These are phyloP conservation scores for Aspergillus sp. DNA, from an alignment of 2,329 filamentous ascomycete genomes.

Conservation along the genomic window DNA sequence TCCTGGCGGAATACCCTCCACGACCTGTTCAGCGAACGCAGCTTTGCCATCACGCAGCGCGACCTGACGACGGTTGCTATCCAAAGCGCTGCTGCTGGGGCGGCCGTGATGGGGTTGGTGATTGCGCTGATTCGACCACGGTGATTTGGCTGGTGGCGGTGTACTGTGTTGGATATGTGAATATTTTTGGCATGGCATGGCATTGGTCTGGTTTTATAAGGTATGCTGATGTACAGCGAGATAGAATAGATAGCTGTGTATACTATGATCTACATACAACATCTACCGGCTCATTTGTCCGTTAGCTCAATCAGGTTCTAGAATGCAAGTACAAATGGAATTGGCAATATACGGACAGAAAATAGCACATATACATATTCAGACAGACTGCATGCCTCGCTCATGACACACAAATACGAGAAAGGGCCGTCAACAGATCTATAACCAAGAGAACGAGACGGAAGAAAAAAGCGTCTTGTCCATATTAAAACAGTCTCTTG, in stretches of 20 bases:
- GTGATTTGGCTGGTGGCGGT: too few species aligned
- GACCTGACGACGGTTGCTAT: conserved; percentile 62
- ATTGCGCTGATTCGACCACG: conserved; percentile 43
- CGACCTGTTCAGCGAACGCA: conserved; percentile 58
- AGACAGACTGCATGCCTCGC: background rate
- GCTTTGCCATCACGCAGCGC: conserved; percentile 55
- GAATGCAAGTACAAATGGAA: background rate
- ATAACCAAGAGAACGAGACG: conserved; percentile 9
- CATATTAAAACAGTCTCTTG: conserved; percentile 33
- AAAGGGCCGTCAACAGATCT: background rate
- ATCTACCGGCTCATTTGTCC: background rate
- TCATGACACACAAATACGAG: background rate
- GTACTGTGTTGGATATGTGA: conserved; percentile 6
- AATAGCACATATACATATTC: background rate
- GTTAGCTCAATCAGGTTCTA: background rate
- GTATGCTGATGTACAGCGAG: conserved; percentile 5
- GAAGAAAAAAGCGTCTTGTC: conserved; percentile 23
- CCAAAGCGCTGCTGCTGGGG: conserved; percentile 59
- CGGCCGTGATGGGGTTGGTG: conserved; percentile 46
- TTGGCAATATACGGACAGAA: background rate
- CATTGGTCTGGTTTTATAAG: conserved; percentile 1
- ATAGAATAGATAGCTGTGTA: background rate
- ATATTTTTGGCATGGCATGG: conserved; percentile 9
- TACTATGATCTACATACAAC: background rate
- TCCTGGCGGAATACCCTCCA: conserved; percentile 42